Evolutionary conservation across 1,284 basidiomycete genomes (phyloP), one percentile per base, ranked within the genome.

Genomic region (Porodaedalea pini): DNA sequence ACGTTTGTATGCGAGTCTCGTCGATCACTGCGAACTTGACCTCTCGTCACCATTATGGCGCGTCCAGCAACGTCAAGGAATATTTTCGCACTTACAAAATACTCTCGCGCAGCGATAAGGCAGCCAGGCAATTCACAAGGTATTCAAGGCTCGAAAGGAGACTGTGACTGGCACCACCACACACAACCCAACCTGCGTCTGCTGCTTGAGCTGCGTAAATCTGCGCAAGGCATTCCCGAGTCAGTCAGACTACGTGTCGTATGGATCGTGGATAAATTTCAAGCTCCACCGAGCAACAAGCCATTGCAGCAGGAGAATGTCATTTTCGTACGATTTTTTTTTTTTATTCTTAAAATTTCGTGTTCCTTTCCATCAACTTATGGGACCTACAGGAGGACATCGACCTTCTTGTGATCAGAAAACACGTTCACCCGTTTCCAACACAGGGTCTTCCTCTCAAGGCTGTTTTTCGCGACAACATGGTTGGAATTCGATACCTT

Each of bases 151-250:
- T 51, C 61, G 43, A 47, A 31, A 27, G 65, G 63, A 10, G 69
- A 71, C 47, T 64, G 74, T 11, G 85, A 88, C 67, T 90, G 88
- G 88, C 85, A 89, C 64, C 88, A 90, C 66, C 90, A 85, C 64
- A 78, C 78, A 29, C 87, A 88, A 62, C 87, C 88, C 0, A 68
- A 76, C 47, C 79, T 90, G 58, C 78, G 72, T 37, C 76, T 89
- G 31, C 70, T 78, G 34, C 72, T 90, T n/a, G 86, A 90, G 65
- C 29, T 27, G 40, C 81, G 75, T 63, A 84, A 78, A 66, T 69
- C 76, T 7, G 67, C 70, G 3, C 70, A 67, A 5, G 77, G 75
- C 15, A 74, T 76, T 43, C 72, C 86, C 2, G 78, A 82, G 60
- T 86, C 84, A 44, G 79, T 86, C 59, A 74, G 81, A 45, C 68